Base-by-base conservation (phyloP, 2,329 filamentous ascomycete species). In the Peltaster fructicola region DNA sequence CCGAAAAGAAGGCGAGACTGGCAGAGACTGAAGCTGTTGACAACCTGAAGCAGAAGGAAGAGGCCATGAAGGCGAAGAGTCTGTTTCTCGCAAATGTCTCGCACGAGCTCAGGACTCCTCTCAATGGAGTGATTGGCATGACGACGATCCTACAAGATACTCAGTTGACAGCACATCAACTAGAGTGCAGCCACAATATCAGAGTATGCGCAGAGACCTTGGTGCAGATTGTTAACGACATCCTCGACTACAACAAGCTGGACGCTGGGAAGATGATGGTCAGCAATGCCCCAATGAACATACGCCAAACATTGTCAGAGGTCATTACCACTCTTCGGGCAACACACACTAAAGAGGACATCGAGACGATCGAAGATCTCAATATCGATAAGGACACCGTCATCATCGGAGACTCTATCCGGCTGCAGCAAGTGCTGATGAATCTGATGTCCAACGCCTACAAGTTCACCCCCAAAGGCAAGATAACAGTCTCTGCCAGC, bases 31-130 rank as follows among this genome's bases (percentile, higher is more conserved):
- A 80, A 43, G 78, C 78, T 6, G 69, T 78, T 43, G 67, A 73
- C 31, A 81, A 80, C 45, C 76, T 84, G 45, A 74, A 78, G 50
- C 62, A 84, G 18, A 80, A 80, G 9, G 77, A 85, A 45, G 78
- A 85, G 47, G 78, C 78, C 7, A 76, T 77, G 11, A 80, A 77
- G 49, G 78, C 77, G 18, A 85, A 85, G 47, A 76, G 72, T 3
- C 79, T 84, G 29, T 85, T 85, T 45, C 41, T 65, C 3, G 61
- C 61, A 4, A 65, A 65, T 25, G 60, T 64, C 3, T 60, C 55
- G 3, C 52, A 56, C 33, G 61, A 85, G 50, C 54, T 85, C 30
- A 48, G 61, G 4, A 65, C 61, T 3, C 61, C 61, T 2, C 43
- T 65, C 8, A 65, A 64, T 27, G 61, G 61, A 24, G 59, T 64